A percentile compares a stretch with the other conserved stretches of the same genome.
Conservation (phyloP, 2,329 filamentous ascomycete genomes). For the Fusarium foetens region DNA sequence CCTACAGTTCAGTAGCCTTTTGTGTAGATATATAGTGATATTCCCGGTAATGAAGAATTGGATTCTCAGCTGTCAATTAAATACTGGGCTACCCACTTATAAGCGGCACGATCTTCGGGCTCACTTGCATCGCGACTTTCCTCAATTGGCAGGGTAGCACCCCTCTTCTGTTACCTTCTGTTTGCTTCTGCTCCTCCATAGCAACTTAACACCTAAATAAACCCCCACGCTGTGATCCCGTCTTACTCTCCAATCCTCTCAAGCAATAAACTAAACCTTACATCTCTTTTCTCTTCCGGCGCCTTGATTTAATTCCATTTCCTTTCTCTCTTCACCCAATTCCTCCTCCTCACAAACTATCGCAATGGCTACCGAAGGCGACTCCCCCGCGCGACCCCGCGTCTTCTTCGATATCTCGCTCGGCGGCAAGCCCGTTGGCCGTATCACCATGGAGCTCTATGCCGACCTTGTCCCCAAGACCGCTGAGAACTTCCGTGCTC, state of each 20-base stretch:
- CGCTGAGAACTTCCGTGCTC: constrained; percentile 92
- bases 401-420: constrained; percentile 96
- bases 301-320: not conserved
- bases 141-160: constrained; percentile 36
- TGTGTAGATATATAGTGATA: not conserved
- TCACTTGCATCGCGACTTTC: constrained; percentile 40
- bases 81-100: constrained; percentile 33
- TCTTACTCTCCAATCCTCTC: constrained; percentile 6
- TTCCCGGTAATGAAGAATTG: not conserved
- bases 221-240: constrained; percentile 15
- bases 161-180: constrained; percentile 40
- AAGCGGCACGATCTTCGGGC: constrained; percentile 35
- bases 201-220: not conserved
- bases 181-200: constrained; percentile 20
- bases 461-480: constrained; percentile 87
- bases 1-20: not conserved
- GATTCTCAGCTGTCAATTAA: not conserved
- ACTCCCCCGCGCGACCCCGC: constrained; percentile 70
- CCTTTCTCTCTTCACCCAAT: not conserved
- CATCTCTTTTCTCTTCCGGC: not conserved
- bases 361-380: constrained; percentile 56
- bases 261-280: not conserved
- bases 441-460: constrained; percentile 88
- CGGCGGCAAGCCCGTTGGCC: constrained; percentile 76
- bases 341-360: not conserved